A percentile compares a stretch with the other conserved stretches of the same genome.
phyloP scores from a whole-genome alignment of 176 grass and related monocot genomes.

The Oryza glaberrima region DNA sequence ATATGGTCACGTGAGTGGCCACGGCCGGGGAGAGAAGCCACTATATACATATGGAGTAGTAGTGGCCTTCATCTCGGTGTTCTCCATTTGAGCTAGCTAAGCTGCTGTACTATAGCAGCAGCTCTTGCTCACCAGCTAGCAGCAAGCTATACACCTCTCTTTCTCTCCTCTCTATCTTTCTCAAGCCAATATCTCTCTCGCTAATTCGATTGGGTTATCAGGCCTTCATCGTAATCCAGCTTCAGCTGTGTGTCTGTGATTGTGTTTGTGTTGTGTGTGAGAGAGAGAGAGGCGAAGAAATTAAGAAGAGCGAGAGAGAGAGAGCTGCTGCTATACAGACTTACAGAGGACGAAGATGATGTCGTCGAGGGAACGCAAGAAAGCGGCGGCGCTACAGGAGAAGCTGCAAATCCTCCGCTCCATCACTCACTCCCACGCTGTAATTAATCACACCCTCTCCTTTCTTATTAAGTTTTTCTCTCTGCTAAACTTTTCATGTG shows the following conservation, averaged over 20 bases:
- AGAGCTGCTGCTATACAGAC: neutral
- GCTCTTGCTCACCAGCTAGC: slow-evolving; percentile 16
- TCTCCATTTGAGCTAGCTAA: slow-evolving; percentile 42
- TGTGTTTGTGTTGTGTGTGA: neutral
- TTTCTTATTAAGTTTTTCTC: neutral
- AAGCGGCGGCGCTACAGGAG: slow-evolving; percentile 73
- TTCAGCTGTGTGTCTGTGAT: neutral
- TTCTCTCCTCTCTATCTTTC: neutral
- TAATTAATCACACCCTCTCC: slow-evolving; percentile 38
- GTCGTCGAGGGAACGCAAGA: slow-evolving; percentile 90
- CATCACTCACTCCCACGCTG: slow-evolving; percentile 92
- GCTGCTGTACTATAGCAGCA: neutral
- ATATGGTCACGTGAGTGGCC: slow-evolving; percentile 55
- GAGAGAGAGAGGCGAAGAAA: neutral
- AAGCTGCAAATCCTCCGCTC: slow-evolving; percentile 96
- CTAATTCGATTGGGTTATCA: slow-evolving; percentile 27
- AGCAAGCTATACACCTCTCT: neutral
- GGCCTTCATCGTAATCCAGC: neutral
- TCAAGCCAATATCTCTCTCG: neutral
- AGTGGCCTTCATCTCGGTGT: slow-evolving; percentile 46
- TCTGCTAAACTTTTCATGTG: neutral
- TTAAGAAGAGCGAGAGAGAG: neutral
- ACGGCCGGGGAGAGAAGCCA: slow-evolving; percentile 18
- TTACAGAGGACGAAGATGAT: slow-evolving; percentile 52
- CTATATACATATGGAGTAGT: slow-evolving; percentile 51